Base-by-base conservation (phyloP, 495 filamentous ascomycete species). In the Penicillium bovifimosum region DNA sequence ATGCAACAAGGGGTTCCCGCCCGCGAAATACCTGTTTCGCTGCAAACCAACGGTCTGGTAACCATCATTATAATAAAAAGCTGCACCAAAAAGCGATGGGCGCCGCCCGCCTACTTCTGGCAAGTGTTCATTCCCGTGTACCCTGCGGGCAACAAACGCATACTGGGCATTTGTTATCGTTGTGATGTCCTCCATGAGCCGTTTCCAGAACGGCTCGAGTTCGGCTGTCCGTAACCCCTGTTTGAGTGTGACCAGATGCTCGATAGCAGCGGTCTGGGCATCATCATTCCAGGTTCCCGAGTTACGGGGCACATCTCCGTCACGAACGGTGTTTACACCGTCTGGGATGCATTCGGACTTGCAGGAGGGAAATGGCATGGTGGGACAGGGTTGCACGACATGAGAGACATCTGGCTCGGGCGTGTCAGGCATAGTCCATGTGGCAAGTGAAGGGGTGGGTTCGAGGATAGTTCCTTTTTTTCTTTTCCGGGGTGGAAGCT, bases 51-150 rank as follows among this genome's bases (percentile, higher is more conserved):
- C 72, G 6, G 71, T 70, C 18, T 81, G 73, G 20, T 74, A 68
- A 11, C 82, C 84, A 53, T 87, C 80, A 60, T 85, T 81, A 69
- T 82, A 80, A 59, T 87, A 89, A 46, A 86, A 86, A 6, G 80
- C 86, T 5, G 82, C 70, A 11, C 80, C 85, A 69, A 86, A 81
- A 44, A 88, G 62, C 59, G 78, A 83, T n/a, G 83, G 80, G 26
- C 80, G 65, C 33, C 65, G 60, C 14, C 63, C 68, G 65, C 41
- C 72, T 52, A 65, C 72, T 62, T 67, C 69, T 45, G 45, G 54
- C 41, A 58, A 65, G 28, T 56, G 67, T 34, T 87, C 85, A 49
- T 82, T 81, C 27, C 76, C 73, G 33, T 82, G 73, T 34, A 87
- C 80, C 41, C 83, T 70, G 52, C 86, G 86, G 17, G 82, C 79